Base-by-base conservation (phyloP, 139 green algal genomes). In the Chlamydomonas applanata region DNA sequence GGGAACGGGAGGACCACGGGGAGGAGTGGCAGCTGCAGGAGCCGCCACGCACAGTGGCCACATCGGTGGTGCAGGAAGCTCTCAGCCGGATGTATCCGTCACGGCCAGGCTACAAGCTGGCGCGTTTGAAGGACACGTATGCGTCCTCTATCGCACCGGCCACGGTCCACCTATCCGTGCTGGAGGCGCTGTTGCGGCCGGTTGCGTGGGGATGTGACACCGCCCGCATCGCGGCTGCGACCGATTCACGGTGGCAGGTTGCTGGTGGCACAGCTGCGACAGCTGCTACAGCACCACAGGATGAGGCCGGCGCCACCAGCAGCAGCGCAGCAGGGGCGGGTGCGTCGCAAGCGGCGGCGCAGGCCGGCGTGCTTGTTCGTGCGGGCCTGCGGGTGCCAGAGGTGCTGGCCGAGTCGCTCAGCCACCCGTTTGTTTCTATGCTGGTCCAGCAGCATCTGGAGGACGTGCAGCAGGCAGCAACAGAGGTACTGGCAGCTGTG, bases 401-500 rank as follows among this genome's bases (percentile, higher is more conserved):
- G 59, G 4, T 3, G 4, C 11, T 66, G 59, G 59, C 9, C 22
- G 11, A 34, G 4, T 22, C 59, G n/a, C 59, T 66, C n/a, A 40
- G n/a, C 24, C 11, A 66, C 59, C 11, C n/a, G 9, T 66, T 66
- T 66, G 59, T 66, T 2, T 36, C n/a, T 25, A 66, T 66, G 59
- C n/a, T 66, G n/a, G 4, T 66, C n/a, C 11, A 34, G 59, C n/a
- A 66, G 59, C 59, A 40, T 9, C 9, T 66, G 25, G 59, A 66
- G 11, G 59, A 66, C 9, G 29, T 66, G 59, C n/a, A 66, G 59
- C n/a, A 66, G 25, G 59, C 59, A 40, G 24, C 59, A 29, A 66
- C n/a, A 24, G 25, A 66, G 24, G n/a, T 66, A 25, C 40, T 49
- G 40, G 40, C 40, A 49, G 40, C 40, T 11, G 40, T 49, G 40